These are phyloP conservation scores for Balamuthia mandrillaris DNA, from an alignment of 208 protist genomes.

Conservation along the genomic window DNA sequence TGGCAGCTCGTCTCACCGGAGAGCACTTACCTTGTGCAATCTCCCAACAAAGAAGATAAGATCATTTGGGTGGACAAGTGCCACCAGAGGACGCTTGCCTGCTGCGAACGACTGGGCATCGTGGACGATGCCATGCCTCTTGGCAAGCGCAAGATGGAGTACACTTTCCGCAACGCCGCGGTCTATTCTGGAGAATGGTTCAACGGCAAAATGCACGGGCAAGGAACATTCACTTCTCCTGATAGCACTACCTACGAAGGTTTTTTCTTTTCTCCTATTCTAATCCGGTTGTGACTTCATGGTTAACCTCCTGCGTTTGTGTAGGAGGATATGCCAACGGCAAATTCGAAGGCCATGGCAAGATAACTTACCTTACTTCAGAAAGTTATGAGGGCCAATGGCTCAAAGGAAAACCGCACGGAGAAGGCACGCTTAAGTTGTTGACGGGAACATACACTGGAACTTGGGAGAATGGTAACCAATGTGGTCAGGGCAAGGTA, in stretches of 20 bases:
- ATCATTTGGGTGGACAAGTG: not conserved
- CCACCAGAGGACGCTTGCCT: not conserved
- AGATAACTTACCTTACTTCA: not conserved
- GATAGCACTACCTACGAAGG: not conserved
- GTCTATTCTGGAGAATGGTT: constrained; percentile 16
- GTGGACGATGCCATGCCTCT: not conserved
- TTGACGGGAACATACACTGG: not conserved
- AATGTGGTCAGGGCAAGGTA: not conserved
- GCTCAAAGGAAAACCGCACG: not conserved
- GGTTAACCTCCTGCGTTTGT: not conserved
- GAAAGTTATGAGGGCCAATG: not conserved
- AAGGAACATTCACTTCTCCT: not conserved
- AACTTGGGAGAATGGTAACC: not conserved
- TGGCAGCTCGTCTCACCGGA: not conserved
- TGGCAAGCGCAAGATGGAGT: not conserved
- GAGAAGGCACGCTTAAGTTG: not conserved
- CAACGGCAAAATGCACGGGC: constrained; percentile 1
- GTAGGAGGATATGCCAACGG: constrained; percentile 8
- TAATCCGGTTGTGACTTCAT: not conserved
- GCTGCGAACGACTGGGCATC: not conserved
- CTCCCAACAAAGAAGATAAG: not conserved
- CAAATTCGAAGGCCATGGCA: constrained; percentile 16
- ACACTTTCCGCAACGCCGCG: not conserved
- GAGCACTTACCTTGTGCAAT: not conserved
- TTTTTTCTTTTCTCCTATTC: not conserved